Percentiles rank a stretch among this genome's conserved stretches.
phyloP scores from a whole-genome alignment of 805 yeast species.

The Nakazawaea laoshanensis region DNA sequence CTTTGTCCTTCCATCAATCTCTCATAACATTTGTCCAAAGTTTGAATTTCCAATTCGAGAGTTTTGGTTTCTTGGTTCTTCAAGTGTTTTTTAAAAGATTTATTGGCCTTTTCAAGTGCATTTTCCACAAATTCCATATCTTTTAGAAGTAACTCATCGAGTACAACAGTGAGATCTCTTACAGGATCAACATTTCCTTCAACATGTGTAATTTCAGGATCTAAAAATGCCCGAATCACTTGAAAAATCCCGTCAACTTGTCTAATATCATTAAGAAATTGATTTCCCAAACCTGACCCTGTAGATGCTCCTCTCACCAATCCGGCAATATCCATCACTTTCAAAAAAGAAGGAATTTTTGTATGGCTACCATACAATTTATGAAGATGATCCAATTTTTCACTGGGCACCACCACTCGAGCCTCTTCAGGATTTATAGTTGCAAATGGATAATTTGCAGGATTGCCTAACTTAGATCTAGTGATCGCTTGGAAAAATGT shows the following conservation, averaged over 20 bases:
- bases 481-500: slow-evolving; percentile 97
- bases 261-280: slow-evolving; percentile 91
- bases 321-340: slow-evolving; percentile 96
- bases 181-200: slow-evolving; percentile 95
- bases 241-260: slow-evolving; percentile 98
- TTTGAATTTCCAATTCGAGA: slow-evolving; percentile 80
- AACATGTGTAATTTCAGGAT: slow-evolving; percentile 94
- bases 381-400: slow-evolving; percentile 71
- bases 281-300: slow-evolving; percentile 98
- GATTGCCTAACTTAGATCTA: slow-evolving; percentile 85
- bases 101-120: slow-evolving; percentile 47
- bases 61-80: slow-evolving; percentile 52
- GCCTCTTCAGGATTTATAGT: slow-evolving; percentile 99
- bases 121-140: slow-evolving; percentile 84
- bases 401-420: slow-evolving; percentile 87
- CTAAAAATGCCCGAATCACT: slow-evolving; percentile 96
- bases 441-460: slow-evolving; percentile 97
- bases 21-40: slow-evolving; percentile 64
- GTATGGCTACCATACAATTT: slow-evolving; percentile 74
- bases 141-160: slow-evolving; percentile 87
- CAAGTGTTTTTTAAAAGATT: slow-evolving; percentile 76
- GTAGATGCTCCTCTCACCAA: slow-evolving; percentile 93
- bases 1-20: slow-evolving; percentile 79
- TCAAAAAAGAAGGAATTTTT: slow-evolving; percentile 85
- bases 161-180: slow-evolving; percentile 88